Evolutionary conservation across 495 filamentous ascomycete species (phyloP), one percentile per base, ranked within the genome.

Genomic region (Penicillium steckii): DNA sequence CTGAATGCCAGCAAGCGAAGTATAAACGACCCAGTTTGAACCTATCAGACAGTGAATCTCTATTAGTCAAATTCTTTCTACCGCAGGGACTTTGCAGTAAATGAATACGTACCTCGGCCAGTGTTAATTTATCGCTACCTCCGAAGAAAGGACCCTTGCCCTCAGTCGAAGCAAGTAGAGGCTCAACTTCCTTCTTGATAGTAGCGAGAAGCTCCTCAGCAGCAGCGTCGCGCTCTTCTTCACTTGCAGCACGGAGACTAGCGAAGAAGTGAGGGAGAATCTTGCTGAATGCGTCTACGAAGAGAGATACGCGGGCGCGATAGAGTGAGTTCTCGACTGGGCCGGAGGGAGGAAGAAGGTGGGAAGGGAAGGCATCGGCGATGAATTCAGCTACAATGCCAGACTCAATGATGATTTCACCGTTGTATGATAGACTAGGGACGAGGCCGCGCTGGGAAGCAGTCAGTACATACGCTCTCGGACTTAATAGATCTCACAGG

Each of bases 61-160:
- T 15, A 40, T n/a, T 15, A 4, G 21, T 40, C 18, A 15, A 21
- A n/a, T n/a, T n/a, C n/a, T n/a, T n/a, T n/a, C n/a, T n/a, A n/a
- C n/a, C n/a, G n/a, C n/a, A n/a, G n/a, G n/a, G n/a, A n/a, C n/a
- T n/a, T n/a, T n/a, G n/a, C n/a, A n/a, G n/a, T n/a, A n/a, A n/a
- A n/a, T n/a, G n/a, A n/a, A n/a, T n/a, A 50, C 75, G 54, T 71
- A 91, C 90, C 82, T 95, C 91, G 12, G 83, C 91, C 24, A 90
- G 69, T 2, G 89, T 93, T 27, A 93, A 58, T 61, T 80, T 85
- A 44, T 85, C 74, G 48, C 83, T 86, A 0, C 90, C 91, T n/a
- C 85, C 86, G 70, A 94, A 96, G 73, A 87, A 95, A 0, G 90
- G 91, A 0, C 62, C 77, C 5, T 85, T 85, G 25, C 83, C 81